phyloP scores from a whole-genome alignment of 2,329 filamentous ascomycete genomes.

The Aspergillus sp. region DNA sequence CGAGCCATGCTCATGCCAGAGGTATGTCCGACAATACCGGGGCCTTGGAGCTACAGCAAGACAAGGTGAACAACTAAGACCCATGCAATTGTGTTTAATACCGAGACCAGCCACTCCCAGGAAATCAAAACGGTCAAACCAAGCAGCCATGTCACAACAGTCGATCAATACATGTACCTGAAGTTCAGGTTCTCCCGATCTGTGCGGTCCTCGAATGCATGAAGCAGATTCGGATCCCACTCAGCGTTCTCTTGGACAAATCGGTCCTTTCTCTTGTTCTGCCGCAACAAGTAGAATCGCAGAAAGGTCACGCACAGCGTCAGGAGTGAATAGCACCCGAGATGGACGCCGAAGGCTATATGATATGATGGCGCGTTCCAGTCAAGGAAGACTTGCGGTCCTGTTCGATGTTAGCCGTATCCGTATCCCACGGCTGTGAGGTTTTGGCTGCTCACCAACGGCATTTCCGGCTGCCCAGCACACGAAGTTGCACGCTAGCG shows the following conservation, averaged over 20 bases:
- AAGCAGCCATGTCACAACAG: neutral
- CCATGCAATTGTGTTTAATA: no score
- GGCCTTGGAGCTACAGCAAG: no score
- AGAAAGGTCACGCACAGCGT: conserved; percentile 50
- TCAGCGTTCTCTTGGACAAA: conserved; percentile 35
- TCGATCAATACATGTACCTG: conserved; percentile 43
- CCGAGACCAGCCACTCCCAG: no score
- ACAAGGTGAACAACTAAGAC: no score
- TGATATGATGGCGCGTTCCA: conserved; percentile 57
- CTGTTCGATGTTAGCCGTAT: conserved; percentile 20
- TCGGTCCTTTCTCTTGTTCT: conserved; percentile 52
- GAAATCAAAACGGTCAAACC: no score
- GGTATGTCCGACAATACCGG: no score
- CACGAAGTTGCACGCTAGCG: conserved; percentile 60
- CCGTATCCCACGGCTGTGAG: no score
- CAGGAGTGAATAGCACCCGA: conserved; percentile 58
- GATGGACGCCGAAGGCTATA: conserved; percentile 59
- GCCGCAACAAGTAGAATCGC: conserved; percentile 46
- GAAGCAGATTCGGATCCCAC: conserved; percentile 34
- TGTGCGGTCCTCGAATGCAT: conserved; percentile 56
- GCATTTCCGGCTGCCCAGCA: conserved; percentile 61
- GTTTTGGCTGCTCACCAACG: conserved; percentile 48
- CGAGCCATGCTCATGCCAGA: no score
- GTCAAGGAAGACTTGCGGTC: conserved; percentile 55
- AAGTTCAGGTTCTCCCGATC: conserved; percentile 54